Evolutionary conservation across 805 yeast genomes (phyloP).

Genomic region (Tetrapisispora phaffii): DNA sequence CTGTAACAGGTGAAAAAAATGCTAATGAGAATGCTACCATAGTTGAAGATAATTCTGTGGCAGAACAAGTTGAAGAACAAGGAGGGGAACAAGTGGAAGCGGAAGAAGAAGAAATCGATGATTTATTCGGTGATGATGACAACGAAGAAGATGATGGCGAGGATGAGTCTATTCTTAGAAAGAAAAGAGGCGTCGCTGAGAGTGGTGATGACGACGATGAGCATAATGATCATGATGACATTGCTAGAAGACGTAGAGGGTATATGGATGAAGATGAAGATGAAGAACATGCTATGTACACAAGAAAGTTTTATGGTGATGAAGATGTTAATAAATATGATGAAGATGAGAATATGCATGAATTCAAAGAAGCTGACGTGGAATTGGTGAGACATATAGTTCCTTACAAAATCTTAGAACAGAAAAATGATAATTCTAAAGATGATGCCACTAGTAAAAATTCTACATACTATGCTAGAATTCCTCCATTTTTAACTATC

Average conservation of each 20-base stretch:
- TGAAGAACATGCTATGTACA: constrained; percentile 28
- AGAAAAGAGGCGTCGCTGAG: background rate
- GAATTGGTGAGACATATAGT: constrained; percentile 34
- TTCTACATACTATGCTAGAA: constrained; percentile 41
- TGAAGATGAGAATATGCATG: constrained; percentile 29
- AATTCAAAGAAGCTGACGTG: constrained; percentile 29
- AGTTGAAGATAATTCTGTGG: background rate
- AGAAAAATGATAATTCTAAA: constrained; percentile 20
- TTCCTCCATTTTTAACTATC: constrained; percentile 75
- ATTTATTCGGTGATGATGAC: constrained; percentile 35
- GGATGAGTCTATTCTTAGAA: constrained; percentile 9
- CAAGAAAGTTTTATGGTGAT: constrained; percentile 29
- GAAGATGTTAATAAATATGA: constrained; percentile 20
- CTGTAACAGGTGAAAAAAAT: background rate
- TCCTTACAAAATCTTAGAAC: constrained; percentile 36
- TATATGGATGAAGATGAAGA: constrained; percentile 30
- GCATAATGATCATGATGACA: constrained; percentile 11
- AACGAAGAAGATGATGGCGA: constrained; percentile 23
- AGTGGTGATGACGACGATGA: constrained; percentile 19
- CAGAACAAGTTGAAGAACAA: background rate
- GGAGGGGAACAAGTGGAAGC: constrained; percentile 6
- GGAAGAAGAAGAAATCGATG: constrained; percentile 33
- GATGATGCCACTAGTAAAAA: constrained; percentile 12
- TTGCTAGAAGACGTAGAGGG: constrained; percentile 16
- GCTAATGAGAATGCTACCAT: background rate